Conservation (phyloP, 495 filamentous ascomycete genomes). For the Staphylotrichum tortipilum region DNA sequence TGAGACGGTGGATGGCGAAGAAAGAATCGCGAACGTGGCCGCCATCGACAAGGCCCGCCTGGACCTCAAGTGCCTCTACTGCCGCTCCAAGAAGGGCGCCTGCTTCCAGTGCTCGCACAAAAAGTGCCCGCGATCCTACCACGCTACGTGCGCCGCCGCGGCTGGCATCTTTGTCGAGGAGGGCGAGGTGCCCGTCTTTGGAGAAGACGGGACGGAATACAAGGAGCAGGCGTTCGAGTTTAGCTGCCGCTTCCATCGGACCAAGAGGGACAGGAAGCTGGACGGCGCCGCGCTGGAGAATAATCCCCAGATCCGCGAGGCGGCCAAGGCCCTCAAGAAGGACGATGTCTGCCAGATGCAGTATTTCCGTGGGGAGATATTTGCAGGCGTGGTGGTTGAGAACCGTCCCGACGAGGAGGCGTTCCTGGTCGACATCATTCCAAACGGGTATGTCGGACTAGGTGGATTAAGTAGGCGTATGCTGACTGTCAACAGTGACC, state of each 20-base stretch:
- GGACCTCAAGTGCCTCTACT: conserved; percentile 90
- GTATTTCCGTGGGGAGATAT: conserved; percentile 74
- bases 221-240: conserved; percentile 82
- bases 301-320: conserved; percentile 59
- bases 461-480: conserved; percentile 6
- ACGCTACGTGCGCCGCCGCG: conserved; percentile 85
- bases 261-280: conserved; percentile 66
- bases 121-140: conserved; percentile 89
- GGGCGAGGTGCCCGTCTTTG: conserved; percentile 74
- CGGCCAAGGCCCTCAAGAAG: conserved; percentile 56
- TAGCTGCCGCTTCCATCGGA: conserved; percentile 85
- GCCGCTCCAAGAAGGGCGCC: conserved; percentile 82
- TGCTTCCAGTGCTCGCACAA: conserved; percentile 96
- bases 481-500: conserved; percentile 44
- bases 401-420: conserved; percentile 69
- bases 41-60: conserved; percentile 78
- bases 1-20: conserved; percentile 55
- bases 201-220: conserved; percentile 86
- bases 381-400: conserved; percentile 80
- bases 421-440: conserved; percentile 74
- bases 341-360: conserved; percentile 85
- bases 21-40: conserved; percentile 67
- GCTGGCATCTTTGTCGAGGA: conserved; percentile 88
- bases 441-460: conserved; percentile 62
- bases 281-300: conserved; percentile 60